A percentile compares a stretch with the other conserved stretches of the same genome.
phyloP scores from a whole-genome alignment of 2,329 filamentous ascomycete genomes.

The Talaromyces sp. region DNA sequence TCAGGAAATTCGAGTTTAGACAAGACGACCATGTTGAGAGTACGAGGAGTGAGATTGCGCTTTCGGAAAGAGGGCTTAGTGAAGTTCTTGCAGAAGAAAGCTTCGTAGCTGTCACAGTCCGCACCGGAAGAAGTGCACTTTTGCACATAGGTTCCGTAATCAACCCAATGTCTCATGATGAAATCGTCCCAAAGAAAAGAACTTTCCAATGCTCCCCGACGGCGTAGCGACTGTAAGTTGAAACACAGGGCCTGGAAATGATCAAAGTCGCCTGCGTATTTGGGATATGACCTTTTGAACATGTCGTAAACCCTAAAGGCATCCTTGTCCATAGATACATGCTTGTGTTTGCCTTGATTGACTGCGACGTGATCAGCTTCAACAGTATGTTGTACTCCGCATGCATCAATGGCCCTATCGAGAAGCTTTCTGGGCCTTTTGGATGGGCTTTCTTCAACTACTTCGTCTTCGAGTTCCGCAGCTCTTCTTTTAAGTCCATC shows the following conservation, averaged over 20 bases:
- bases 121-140: constrained; percentile 25
- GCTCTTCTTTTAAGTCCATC: constrained; percentile 7
- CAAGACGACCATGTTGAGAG: constrained; percentile 30
- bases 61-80: constrained; percentile 34
- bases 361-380: constrained; percentile 7
- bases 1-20: constrained; percentile 22
- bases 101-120: constrained; percentile 34
- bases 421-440: neutral
- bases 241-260: constrained; percentile 40
- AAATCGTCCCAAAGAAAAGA: constrained; percentile 47
- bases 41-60: constrained; percentile 34
- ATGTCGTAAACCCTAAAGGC: constrained; percentile 32
- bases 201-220: constrained; percentile 29
- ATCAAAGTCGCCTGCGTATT: constrained; percentile 36
- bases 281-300: constrained; percentile 39
- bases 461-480: neutral
- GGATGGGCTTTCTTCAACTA: constrained; percentile 3
- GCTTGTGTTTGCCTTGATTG: constrained; percentile 22
- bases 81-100: constrained; percentile 37
- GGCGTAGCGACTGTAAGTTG: constrained; percentile 33
- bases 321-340: constrained; percentile 13
- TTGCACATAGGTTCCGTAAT: constrained; percentile 36
- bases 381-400: neutral
- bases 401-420: neutral
- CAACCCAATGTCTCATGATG: constrained; percentile 37